A percentile compares a stretch with the other conserved stretches of the same genome.
phyloP scores from a whole-genome alignment of 2,329 filamentous ascomycete genomes.

The Fusarium lyarnte region DNA sequence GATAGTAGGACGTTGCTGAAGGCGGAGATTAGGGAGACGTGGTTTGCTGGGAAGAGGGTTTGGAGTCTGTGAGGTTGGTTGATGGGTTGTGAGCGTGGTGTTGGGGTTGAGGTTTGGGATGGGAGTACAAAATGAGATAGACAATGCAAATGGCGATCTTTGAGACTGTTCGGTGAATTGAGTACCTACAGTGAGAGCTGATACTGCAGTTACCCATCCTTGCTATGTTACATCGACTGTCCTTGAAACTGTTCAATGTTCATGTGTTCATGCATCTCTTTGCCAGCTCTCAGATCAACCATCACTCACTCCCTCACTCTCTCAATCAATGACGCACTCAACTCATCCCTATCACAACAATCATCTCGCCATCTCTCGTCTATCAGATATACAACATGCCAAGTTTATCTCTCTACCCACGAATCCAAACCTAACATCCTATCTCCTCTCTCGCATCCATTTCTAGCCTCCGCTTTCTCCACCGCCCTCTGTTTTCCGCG shows the following conservation, averaged over 20 bases:
- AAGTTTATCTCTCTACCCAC: constrained; percentile 6
- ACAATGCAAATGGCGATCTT: neutral
- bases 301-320: neutral
- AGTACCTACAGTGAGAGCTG: neutral
- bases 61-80: constrained; percentile 35
- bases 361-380: neutral
- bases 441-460: constrained; percentile 30
- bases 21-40: constrained; percentile 61
- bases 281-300: neutral
- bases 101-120: neutral
- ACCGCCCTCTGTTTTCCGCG: constrained; percentile 25
- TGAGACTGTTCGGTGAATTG: neutral
- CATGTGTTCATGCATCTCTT: neutral
- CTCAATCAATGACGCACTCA: constrained; percentile 2
- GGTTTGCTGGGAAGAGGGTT: constrained; percentile 59
- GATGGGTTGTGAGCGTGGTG: constrained; percentile 2
- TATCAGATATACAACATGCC: constrained; percentile 4
- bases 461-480: constrained; percentile 16
- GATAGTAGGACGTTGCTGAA: constrained; percentile 56
- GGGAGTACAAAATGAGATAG: constrained; percentile 13
- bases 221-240: neutral
- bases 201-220: no score
- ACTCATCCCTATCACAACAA: neutral
- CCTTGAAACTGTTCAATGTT: neutral
- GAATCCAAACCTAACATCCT: constrained; percentile 16